Percentiles rank a stretch among this genome's conserved stretches.
Evolutionary conservation across 2,329 filamentous ascomycete genomes (phyloP).

Genomic region (Escovopsis weberi): DNA sequence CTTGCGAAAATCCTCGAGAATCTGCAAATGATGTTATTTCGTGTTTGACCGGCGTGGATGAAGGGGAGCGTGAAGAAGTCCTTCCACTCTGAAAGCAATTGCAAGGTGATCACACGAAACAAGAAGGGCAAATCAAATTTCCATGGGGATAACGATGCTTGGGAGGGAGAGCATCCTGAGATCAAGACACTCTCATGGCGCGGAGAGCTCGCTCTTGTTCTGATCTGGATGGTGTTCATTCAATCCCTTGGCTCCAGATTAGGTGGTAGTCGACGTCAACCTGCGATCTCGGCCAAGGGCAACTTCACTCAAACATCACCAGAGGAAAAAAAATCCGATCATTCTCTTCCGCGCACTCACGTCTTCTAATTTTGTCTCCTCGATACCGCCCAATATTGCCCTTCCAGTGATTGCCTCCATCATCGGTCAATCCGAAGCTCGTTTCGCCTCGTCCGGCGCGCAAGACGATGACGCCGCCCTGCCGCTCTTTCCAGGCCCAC

Average conservation of each 20-base stretch:
- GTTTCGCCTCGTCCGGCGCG: neutral
- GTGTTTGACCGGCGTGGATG: neutral
- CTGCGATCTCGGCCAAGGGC: too few relatives aligned
- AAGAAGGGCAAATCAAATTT: too few relatives aligned
- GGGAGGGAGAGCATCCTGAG: too few relatives aligned
- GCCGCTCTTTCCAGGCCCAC: constrained; percentile 36
- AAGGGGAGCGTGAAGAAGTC: too few relatives aligned
- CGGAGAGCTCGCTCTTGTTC: too few relatives aligned
- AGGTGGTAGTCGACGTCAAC: neutral
- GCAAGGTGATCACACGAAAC: too few relatives aligned
- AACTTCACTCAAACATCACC: too few relatives aligned
- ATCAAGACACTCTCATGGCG: too few relatives aligned
- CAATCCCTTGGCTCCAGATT: too few relatives aligned
- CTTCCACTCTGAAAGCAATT: too few relatives aligned
- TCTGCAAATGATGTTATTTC: constrained; percentile 5
- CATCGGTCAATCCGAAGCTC: neutral
- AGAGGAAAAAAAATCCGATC: constrained; percentile 2
- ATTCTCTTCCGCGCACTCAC: constrained; percentile 26
- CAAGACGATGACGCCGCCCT: constrained; percentile 40
- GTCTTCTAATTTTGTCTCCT: constrained; percentile 44
- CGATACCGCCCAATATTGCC: constrained; percentile 38
- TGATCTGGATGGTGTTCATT: too few relatives aligned
- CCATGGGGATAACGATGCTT: too few relatives aligned
- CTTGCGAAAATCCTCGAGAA: constrained; percentile 12
- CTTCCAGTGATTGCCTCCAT: constrained; percentile 31